A percentile compares a stretch with the other conserved stretches of the same genome.
These are phyloP conservation scores for Polychaeton citri DNA, from an alignment of 2,329 filamentous ascomycete genomes.

Conservation along the genomic window DNA sequence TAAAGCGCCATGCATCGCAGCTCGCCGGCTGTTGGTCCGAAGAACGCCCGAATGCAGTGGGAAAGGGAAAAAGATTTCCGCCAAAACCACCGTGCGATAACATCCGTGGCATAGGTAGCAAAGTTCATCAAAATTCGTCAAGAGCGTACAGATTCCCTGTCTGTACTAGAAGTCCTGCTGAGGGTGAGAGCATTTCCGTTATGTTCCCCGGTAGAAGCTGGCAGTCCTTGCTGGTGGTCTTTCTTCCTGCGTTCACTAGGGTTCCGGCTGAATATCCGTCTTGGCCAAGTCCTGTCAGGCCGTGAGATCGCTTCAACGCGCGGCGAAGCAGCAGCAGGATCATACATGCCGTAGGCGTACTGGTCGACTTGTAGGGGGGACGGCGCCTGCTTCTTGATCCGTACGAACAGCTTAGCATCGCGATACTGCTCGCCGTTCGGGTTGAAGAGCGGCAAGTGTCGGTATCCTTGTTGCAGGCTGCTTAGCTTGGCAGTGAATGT, in stretches of 20 bases:
- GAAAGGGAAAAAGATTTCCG: no score
- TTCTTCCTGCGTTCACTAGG: constrained; percentile 28
- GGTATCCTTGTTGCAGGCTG: constrained; percentile 82
- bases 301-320: constrained; percentile 16
- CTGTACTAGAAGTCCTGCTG: constrained; percentile 22
- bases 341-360: constrained; percentile 12
- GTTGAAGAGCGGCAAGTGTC: constrained; percentile 81
- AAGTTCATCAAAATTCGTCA: no score
- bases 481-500: constrained; percentile 87
- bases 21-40: no score
- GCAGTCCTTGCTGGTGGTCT: constrained; percentile 8
- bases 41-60: no score
- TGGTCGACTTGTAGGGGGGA: constrained; percentile 17
- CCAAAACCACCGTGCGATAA: no score
- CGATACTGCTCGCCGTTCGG: constrained; percentile 82
- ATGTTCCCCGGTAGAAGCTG: constrained; percentile 6
- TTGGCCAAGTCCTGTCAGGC: constrained; percentile 25
- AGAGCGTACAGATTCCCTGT: constrained; percentile 11
- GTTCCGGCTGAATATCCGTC: constrained; percentile 29
- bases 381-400: constrained; percentile 50
- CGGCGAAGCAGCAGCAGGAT: constrained; percentile 11
- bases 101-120: no score
- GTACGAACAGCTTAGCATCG: constrained; percentile 89
- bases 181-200: constrained; percentile 8
- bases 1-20: no score